A percentile compares a stretch with the other conserved stretches of the same genome.
phyloP scores from a whole-genome alignment of 345 rosid species.

The Camelina neglecta region DNA sequence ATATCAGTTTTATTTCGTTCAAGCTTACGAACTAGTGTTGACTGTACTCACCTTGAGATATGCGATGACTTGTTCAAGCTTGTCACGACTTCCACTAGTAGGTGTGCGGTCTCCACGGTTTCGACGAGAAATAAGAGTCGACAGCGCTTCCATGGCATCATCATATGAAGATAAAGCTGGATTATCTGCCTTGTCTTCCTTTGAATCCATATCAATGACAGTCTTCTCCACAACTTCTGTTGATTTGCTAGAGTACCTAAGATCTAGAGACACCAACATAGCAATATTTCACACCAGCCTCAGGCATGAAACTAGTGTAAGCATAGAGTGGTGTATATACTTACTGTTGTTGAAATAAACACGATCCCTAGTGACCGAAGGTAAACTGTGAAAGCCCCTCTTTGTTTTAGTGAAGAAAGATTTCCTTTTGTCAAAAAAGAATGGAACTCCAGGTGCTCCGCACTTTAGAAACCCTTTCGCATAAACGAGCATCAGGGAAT shows the following conservation, averaged over 20 bases:
- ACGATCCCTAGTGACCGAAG: conserved; percentile 15
- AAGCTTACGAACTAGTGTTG: neutral
- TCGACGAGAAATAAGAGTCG: conserved; percentile 72
- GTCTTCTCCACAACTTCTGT: conserved; percentile 48
- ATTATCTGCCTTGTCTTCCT: conserved; percentile 47
- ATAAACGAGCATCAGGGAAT: conserved; percentile 39
- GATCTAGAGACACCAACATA: conserved; percentile 50
- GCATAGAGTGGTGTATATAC: conserved; percentile 1
- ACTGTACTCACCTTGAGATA: conserved; percentile 66
- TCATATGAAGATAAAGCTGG: conserved; percentile 62
- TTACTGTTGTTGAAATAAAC: conserved; percentile 31
- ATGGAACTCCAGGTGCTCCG: conserved; percentile 37
- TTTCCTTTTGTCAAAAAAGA: conserved; percentile 5
- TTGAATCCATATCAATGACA: conserved; percentile 36
- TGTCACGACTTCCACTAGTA: conserved; percentile 52
- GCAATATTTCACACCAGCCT: conserved; percentile 21
- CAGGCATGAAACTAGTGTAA: conserved; percentile 9
- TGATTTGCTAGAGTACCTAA: conserved; percentile 47
- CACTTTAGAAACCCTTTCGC: conserved; percentile 39
- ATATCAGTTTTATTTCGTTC: neutral
- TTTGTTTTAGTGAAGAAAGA: neutral
- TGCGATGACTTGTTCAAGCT: conserved; percentile 68
- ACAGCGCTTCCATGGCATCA: conserved; percentile 83
- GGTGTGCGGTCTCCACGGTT: conserved; percentile 60
- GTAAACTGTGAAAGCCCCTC: neutral